phyloP scores from a whole-genome alignment of 2,329 filamentous ascomycete genomes.

The Paraphoma chrysanthemicola region DNA sequence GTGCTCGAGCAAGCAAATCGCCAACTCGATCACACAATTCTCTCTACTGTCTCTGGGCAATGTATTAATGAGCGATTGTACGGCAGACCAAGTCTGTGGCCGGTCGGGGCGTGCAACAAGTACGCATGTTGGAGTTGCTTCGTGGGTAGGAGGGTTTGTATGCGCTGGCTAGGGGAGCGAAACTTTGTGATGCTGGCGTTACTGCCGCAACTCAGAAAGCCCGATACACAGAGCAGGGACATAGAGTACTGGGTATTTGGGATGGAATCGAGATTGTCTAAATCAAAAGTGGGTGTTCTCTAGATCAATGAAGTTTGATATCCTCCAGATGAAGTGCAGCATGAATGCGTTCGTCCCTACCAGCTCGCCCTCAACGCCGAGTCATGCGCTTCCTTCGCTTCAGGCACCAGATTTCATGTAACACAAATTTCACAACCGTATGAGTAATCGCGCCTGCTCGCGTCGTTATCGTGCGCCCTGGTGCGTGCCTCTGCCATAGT shows the following conservation, averaged over 20 bases:
- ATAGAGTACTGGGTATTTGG: neutral
- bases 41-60: neutral
- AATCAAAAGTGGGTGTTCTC: too few relatives aligned
- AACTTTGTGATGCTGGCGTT: neutral
- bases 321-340: too few relatives aligned
- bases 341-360: neutral
- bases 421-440: neutral
- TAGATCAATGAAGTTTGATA: too few relatives aligned
- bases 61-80: neutral
- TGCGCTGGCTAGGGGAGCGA: neutral
- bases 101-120: neutral
- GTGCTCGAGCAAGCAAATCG: neutral
- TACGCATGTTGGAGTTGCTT: neutral
- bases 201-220: neutral
- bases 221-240: neutral
- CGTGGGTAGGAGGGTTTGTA: neutral
- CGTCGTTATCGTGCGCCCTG: neutral
- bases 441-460: neutral
- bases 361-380: neutral
- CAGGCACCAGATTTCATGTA: neutral
- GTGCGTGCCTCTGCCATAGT: neutral
- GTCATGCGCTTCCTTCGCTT: neutral
- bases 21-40: neutral
- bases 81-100: neutral
- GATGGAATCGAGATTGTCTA: neutral